A percentile compares a stretch with the other conserved stretches of the same genome.
These are phyloP conservation scores for Typha latifolia DNA, from an alignment of 176 grass and related monocot species.

Conservation along the genomic window DNA sequence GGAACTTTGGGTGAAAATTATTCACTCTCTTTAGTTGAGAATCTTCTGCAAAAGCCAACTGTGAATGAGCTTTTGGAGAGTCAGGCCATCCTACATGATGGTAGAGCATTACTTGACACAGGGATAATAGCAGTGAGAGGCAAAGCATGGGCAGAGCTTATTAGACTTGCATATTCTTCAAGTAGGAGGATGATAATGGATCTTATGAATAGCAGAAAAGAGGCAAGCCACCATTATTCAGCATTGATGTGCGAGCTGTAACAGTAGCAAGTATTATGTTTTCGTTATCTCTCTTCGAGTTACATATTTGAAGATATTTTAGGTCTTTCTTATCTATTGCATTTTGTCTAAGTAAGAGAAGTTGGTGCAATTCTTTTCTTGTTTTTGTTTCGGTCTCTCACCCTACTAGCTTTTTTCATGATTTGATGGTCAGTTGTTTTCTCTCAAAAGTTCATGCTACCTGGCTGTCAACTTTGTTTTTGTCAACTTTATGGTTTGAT, in stretches of 20 bases:
- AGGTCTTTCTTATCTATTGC: neutral
- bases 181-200: conserved; percentile 49
- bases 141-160: conserved; percentile 72
- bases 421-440: too few relatives aligned
- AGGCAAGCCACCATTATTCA: conserved; percentile 66
- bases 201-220: conserved; percentile 55
- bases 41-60: conserved; percentile 81
- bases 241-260: conserved; percentile 23
- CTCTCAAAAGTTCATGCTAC: too few relatives aligned
- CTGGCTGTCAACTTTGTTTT: too few relatives aligned
- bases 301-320: neutral
- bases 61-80: conserved; percentile 47
- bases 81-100: conserved; percentile 59
- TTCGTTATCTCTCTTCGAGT: neutral
- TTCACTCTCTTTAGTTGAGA: conserved; percentile 52
- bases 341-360: neutral
- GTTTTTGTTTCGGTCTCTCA: too few relatives aligned
- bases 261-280: conserved; percentile 5
- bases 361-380: too few relatives aligned
- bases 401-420: too few relatives aligned
- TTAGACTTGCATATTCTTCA: conserved; percentile 50
- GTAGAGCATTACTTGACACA: conserved; percentile 77
- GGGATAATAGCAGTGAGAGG: conserved; percentile 80
- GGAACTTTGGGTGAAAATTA: conserved; percentile 27
- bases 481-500: too few relatives aligned